phyloP scores from a whole-genome alignment of 192 early-diverging fungal genomes.

The Podila verticillata region DNA sequence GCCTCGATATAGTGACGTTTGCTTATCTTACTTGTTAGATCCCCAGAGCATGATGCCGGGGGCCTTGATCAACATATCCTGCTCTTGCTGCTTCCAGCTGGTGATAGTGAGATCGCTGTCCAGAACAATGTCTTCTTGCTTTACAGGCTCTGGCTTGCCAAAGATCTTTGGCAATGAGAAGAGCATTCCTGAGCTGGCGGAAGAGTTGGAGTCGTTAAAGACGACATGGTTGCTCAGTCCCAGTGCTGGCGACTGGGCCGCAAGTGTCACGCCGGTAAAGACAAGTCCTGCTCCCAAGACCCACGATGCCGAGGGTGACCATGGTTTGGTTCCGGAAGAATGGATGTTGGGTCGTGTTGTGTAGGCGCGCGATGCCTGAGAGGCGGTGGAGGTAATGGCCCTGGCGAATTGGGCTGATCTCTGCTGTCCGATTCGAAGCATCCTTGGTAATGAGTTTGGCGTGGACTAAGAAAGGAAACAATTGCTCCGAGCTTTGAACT shows the following conservation, averaged over 20 bases:
- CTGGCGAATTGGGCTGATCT: background rate
- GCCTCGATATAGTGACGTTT: background rate
- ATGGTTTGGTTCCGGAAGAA: background rate
- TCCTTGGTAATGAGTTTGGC: background rate
- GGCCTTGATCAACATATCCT: slow-evolving; percentile 17
- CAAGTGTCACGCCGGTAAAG: slow-evolving; percentile 32
- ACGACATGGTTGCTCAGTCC: slow-evolving; percentile 6
- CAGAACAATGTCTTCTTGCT: slow-evolving; percentile 36
- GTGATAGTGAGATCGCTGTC: slow-evolving; percentile 41
- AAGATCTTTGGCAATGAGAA: background rate
- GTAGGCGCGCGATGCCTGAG: background rate
- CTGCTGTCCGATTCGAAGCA: slow-evolving; percentile 29
- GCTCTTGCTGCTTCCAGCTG: slow-evolving; percentile 52
- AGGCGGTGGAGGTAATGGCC: background rate
- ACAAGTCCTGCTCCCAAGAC: slow-evolving; percentile 36
- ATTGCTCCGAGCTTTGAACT: too few relatives aligned
- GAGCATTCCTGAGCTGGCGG: background rate
- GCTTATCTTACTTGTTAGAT: slow-evolving; percentile 36
- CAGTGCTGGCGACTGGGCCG: slow-evolving; percentile 29
- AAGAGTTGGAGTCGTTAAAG: slow-evolving; percentile 11
- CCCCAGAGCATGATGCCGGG: slow-evolving; percentile 48
- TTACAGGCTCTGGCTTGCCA: slow-evolving; percentile 16
- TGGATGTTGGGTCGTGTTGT: slow-evolving; percentile 1
- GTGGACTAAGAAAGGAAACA: too few relatives aligned
- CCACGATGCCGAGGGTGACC: slow-evolving; percentile 16